Conservation (phyloP, 148 eudicot species). For the Dysphania ambrosioides region DNA sequence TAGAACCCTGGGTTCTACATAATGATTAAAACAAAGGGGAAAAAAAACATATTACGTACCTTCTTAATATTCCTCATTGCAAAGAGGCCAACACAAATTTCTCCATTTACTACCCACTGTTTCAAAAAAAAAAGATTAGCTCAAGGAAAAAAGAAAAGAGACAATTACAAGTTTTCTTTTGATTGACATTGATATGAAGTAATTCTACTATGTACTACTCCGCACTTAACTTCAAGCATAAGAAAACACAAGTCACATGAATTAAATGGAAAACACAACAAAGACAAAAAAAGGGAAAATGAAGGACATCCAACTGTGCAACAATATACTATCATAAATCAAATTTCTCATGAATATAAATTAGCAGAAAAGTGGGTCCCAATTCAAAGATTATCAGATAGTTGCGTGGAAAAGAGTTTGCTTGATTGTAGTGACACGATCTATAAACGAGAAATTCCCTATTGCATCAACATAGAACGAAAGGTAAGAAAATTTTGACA, state of each 20-base stretch:
- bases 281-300: not conserved
- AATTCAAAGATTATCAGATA: not conserved
- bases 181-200: not conserved
- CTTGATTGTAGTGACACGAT: too few species aligned
- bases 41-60: conserved; percentile 51
- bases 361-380: not conserved
- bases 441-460: too few species aligned
- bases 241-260: not conserved
- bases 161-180: not conserved
- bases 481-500: too few species aligned
- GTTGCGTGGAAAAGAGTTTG: not conserved
- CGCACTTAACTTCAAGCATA: not conserved
- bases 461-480: too few species aligned
- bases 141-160: conserved; percentile 4
- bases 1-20: not conserved
- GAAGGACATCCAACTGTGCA: not conserved
- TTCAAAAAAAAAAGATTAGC: conserved; percentile 22
- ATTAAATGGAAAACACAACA: not conserved
- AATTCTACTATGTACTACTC: not conserved
- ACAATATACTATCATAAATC: not conserved
- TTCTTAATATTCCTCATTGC: conserved; percentile 69
- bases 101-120: conserved; percentile 99
- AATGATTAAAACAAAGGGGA: not conserved
- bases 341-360: not conserved
- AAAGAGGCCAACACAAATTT: conserved; percentile 93